A percentile compares a stretch with the other conserved stretches of the same genome.
Conservation (phyloP, 176 grass and related monocot species). For the Oryza brachyantha region DNA sequence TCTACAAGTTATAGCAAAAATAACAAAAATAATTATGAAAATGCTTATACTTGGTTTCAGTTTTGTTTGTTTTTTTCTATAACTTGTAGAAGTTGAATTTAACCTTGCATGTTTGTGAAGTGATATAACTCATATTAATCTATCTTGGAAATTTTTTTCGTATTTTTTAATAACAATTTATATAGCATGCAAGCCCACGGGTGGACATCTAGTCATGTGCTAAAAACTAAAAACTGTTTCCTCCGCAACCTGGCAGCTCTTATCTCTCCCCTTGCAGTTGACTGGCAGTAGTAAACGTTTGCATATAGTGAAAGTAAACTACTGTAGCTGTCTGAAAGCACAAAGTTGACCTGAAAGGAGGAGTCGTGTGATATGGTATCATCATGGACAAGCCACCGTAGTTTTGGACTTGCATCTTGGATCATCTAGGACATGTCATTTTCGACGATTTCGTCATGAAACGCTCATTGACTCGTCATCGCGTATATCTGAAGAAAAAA, state of each 20-base stretch:
- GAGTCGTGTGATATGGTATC: background rate
- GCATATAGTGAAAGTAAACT: background rate
- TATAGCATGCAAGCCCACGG: no score
- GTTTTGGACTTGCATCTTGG: background rate
- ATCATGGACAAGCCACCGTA: background rate
- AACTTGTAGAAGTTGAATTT: no score
- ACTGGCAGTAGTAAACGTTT: constrained; percentile 14
- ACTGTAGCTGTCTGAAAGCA: background rate
- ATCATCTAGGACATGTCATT: background rate
- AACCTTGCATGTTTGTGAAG: no score
- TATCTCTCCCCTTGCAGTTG: background rate
- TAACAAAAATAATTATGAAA: no score
- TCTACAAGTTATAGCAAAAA: no score
- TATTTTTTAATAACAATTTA: no score
- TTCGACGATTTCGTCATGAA: background rate
- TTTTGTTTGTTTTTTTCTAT: no score
- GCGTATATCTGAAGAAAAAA: background rate
- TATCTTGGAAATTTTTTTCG: no score
- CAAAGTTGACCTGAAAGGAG: background rate
- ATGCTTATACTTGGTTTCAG: no score
- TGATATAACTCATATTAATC: no score
- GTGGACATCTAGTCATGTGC: no score
- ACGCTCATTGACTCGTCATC: background rate
- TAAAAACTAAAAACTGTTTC: no score
- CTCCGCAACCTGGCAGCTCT: background rate